A percentile compares a stretch with the other conserved stretches of the same genome.
Conservation (phyloP, 371 early-diverging fungal species). For the Haplosporangium sp. region DNA sequence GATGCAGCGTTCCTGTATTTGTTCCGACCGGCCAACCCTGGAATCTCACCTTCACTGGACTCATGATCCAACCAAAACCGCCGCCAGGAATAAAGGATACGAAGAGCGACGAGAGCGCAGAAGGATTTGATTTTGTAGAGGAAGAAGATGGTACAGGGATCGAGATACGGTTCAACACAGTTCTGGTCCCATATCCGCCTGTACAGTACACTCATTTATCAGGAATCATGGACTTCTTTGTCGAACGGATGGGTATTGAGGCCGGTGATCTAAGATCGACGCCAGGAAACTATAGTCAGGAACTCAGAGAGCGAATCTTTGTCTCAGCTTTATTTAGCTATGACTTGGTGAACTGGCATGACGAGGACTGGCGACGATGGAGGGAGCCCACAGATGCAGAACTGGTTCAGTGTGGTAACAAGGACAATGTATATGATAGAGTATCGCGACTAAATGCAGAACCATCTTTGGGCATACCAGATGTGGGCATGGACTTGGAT, state of each 20-base stretch:
- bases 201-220: constrained; percentile 34
- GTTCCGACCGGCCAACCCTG: constrained; percentile 79
- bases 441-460: constrained; percentile 8
- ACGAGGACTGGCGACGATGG: constrained; percentile 63
- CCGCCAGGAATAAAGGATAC: not conserved
- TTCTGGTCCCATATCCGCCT: constrained; percentile 43
- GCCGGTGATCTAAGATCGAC: constrained; percentile 6
- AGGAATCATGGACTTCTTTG: constrained; percentile 42
- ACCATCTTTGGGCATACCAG: constrained; percentile 11
- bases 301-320: constrained; percentile 30
- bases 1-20: constrained; percentile 82
- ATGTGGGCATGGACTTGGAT: constrained; percentile 27
- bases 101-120: not conserved
- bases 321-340: constrained; percentile 64
- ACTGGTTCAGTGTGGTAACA: not conserved
- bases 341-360: constrained; percentile 63
- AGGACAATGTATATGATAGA: not conserved
- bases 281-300: constrained; percentile 11
- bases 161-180: constrained; percentile 46
- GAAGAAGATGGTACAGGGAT: constrained; percentile 16
- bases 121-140: not conserved
- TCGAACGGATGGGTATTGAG: constrained; percentile 42
- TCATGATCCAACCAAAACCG: constrained; percentile 29
- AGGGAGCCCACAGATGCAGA: constrained; percentile 23
- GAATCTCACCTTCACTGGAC: constrained; percentile 56